These are phyloP conservation scores for Yarrowia sp. DNA, from an alignment of 805 yeast genomes.

Conservation along the genomic window DNA sequence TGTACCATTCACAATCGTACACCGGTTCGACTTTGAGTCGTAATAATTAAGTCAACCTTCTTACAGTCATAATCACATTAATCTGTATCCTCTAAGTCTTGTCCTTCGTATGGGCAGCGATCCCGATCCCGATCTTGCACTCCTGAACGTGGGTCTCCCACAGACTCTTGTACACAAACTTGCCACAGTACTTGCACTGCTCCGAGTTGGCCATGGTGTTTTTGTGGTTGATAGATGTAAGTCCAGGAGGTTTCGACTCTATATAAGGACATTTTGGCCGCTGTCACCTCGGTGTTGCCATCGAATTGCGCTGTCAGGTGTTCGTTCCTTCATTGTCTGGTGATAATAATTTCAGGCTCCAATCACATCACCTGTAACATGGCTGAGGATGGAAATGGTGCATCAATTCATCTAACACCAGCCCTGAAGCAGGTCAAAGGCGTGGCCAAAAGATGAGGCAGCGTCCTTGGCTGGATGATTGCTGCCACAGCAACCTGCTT, in stretches of 20 bases:
- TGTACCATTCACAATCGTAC: too few relatives aligned
- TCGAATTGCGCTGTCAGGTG: too few relatives aligned
- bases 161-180: not conserved
- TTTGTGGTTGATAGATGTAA: slow-evolving; percentile 40
- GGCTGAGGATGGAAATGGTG: too few relatives aligned
- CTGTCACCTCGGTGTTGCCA: too few relatives aligned
- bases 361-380: too few relatives aligned
- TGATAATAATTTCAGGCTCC: too few relatives aligned
- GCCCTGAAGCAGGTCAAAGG: not conserved
- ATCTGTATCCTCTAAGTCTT: not conserved
- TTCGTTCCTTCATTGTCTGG: too few relatives aligned
- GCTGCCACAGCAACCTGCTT: not conserved
- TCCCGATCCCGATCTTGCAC: slow-evolving; percentile 9
- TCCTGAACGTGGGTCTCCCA: slow-evolving; percentile 15
- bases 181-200: slow-evolving; percentile 21
- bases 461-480: not conserved
- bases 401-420: not conserved
- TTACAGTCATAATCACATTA: too few relatives aligned
- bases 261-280: too few relatives aligned
- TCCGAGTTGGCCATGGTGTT: slow-evolving; percentile 4
- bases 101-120: not conserved
- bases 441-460: not conserved
- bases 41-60: too few relatives aligned
- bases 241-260: too few relatives aligned
- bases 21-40: too few relatives aligned